A percentile compares a stretch with the other conserved stretches of the same genome.
Evolutionary conservation across 2,329 filamentous ascomycete genomes (phyloP).

Genomic region (Aspergillus intermedius): DNA sequence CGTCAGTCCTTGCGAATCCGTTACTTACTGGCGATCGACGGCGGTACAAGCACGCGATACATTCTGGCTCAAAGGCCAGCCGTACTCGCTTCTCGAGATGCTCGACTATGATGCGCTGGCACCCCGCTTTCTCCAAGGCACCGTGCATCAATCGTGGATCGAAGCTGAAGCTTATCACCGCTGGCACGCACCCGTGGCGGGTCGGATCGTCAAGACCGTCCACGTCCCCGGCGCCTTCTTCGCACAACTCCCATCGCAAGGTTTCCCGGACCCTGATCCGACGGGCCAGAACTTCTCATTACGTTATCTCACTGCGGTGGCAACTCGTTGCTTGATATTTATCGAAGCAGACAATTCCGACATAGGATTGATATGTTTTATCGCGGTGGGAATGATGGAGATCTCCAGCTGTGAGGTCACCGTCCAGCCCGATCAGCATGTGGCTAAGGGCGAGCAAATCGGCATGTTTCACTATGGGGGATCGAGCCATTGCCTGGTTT

Average conservation of each 20-base stretch:
- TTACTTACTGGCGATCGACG: slow-evolving; percentile 45
- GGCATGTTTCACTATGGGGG: slow-evolving; percentile 73
- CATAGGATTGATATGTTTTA: slow-evolving; percentile 60
- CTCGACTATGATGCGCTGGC: slow-evolving; percentile 47
- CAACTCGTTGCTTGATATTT: slow-evolving; percentile 60
- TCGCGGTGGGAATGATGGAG: slow-evolving; percentile 66
- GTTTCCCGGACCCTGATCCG: slow-evolving; percentile 25
- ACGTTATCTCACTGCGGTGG: slow-evolving; percentile 57
- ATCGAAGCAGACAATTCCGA: slow-evolving; percentile 57
- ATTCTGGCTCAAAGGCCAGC: slow-evolving; percentile 62
- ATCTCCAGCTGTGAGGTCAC: slow-evolving; percentile 63
- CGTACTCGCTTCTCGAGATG: slow-evolving; percentile 58
- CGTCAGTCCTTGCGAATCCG: slow-evolving; percentile 57
- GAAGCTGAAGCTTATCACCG: slow-evolving; percentile 59
- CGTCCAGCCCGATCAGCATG: slow-evolving; percentile 55
- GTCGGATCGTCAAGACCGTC: slow-evolving; percentile 49
- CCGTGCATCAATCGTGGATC: slow-evolving; percentile 62
- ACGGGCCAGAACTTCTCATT: slow-evolving; percentile 40
- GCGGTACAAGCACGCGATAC: slow-evolving; percentile 49
- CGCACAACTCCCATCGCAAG: slow-evolving; percentile 48
- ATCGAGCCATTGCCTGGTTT: slow-evolving; percentile 58
- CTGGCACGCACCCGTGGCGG: slow-evolving; percentile 60
- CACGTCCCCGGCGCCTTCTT: slow-evolving; percentile 58
- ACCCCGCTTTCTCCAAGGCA: slow-evolving; percentile 41
- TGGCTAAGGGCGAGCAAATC: slow-evolving; percentile 61